Conservation (phyloP, 2,329 filamentous ascomycete genomes). For the Cladosporium cucumerinum region DNA sequence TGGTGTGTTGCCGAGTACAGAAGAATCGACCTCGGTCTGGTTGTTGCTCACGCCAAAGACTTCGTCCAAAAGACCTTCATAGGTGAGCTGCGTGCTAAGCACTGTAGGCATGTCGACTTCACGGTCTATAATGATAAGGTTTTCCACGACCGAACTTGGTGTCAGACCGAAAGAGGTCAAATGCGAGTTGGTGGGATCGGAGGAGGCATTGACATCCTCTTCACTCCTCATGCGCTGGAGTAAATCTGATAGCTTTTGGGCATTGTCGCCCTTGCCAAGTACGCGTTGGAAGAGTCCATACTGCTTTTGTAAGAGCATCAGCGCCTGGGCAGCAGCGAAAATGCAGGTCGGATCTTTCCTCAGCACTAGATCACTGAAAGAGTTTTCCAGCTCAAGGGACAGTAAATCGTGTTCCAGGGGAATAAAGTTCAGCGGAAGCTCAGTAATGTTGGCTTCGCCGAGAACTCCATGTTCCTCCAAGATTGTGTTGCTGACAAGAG, state of each 20-base stretch:
- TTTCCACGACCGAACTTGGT: constrained; percentile 85
- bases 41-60: constrained; percentile 89
- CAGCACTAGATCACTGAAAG: constrained; percentile 83
- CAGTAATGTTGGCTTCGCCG: constrained; percentile 84
- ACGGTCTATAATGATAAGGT: constrained; percentile 88
- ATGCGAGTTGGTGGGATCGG: constrained; percentile 42
- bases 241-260: constrained; percentile 80
- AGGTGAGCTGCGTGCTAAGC: constrained; percentile 90
- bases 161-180: constrained; percentile 63
- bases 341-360: constrained; percentile 88
- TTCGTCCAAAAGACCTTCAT: constrained; percentile 94
- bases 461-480: constrained; percentile 90
- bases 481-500: constrained; percentile 83
- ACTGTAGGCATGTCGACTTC: constrained; percentile 92
- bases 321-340: constrained; percentile 80
- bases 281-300: constrained; percentile 94
- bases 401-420: constrained; percentile 87
- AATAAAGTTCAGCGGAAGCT: constrained; percentile 85
- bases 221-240: constrained; percentile 90
- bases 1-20: constrained; percentile 73
- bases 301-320: constrained; percentile 90
- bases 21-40: constrained; percentile 87
- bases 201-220: constrained; percentile 57
- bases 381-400: constrained; percentile 83
- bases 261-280: constrained; percentile 92